phyloP scores from a whole-genome alignment of 2,329 filamentous ascomycete species.

The Ceratocystis diversiconidia region DNA sequence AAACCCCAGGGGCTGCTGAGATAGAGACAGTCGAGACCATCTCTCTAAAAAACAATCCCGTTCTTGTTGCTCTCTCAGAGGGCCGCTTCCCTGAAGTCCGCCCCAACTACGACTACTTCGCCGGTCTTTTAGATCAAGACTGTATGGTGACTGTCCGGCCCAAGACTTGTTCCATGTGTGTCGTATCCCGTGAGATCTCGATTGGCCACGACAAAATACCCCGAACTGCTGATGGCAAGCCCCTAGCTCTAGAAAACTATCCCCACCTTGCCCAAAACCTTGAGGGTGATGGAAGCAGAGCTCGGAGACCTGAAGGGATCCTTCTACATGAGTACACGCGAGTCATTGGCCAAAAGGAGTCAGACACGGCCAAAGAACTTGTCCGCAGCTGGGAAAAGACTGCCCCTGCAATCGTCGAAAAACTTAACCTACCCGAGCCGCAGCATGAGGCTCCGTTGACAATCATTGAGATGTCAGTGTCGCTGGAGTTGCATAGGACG shows the following conservation, averaged over 20 bases:
- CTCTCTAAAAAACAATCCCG: slow-evolving; percentile 51
- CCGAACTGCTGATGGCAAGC: slow-evolving; percentile 31
- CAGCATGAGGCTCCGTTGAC: slow-evolving; percentile 40
- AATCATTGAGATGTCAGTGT: slow-evolving; percentile 48
- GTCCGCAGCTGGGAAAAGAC: slow-evolving; percentile 42
- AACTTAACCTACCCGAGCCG: slow-evolving; percentile 33
- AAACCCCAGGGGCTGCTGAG: slow-evolving; percentile 23
- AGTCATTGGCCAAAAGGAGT: slow-evolving; percentile 39
- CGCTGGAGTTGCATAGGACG: slow-evolving; percentile 43
- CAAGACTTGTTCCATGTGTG: slow-evolving; percentile 45
- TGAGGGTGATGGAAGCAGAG: slow-evolving; percentile 37
- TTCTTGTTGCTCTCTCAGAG: slow-evolving; percentile 47
- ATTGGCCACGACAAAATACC: slow-evolving; percentile 35
- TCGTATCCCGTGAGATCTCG: slow-evolving; percentile 38
- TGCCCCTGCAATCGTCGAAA: slow-evolving; percentile 42
- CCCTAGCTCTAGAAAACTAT: slow-evolving; percentile 35
- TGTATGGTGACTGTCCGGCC: slow-evolving; percentile 39
- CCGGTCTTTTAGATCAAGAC: slow-evolving; percentile 40
- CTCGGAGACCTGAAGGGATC: slow-evolving; percentile 36
- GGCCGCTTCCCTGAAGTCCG: slow-evolving; percentile 42
- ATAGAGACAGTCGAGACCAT: slow-evolving; percentile 27
- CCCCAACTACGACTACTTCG: slow-evolving; percentile 49
- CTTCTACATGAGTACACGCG: slow-evolving; percentile 46
- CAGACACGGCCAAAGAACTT: slow-evolving; percentile 40
- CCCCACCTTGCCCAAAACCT: slow-evolving; percentile 43